phyloP scores from a whole-genome alignment of 2,329 filamentous ascomycete species.

The Neonectria ditissima region DNA sequence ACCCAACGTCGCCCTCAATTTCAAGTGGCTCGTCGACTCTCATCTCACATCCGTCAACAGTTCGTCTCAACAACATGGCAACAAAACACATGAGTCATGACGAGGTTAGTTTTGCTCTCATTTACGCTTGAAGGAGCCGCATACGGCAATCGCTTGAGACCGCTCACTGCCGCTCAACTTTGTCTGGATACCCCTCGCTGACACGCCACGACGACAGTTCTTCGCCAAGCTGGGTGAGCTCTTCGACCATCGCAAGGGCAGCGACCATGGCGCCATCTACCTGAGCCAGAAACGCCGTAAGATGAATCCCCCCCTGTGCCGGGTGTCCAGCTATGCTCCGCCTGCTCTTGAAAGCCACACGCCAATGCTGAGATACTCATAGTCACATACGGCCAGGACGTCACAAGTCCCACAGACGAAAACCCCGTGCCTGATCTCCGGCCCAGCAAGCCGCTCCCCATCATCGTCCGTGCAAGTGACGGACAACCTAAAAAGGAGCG shows the following conservation, averaged over 20 bases:
- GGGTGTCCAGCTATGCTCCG: neutral
- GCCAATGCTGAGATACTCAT: conserved; percentile 23
- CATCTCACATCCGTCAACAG: conserved; percentile 10
- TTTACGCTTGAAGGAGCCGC: neutral
- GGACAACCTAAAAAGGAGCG: conserved; percentile 73
- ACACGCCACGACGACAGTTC: conserved; percentile 66
- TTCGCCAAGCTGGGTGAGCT: conserved; percentile 76
- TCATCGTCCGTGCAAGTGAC: conserved; percentile 88
- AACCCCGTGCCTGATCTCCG: conserved; percentile 71
- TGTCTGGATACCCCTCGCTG: conserved; percentile 4
- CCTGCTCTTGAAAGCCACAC: neutral
- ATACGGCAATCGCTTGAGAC: neutral
- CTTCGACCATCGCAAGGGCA: conserved; percentile 74
- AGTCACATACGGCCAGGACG: conserved; percentile 60
- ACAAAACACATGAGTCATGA: conserved; percentile 43
- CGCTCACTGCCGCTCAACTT: neutral
- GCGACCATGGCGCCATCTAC: conserved; percentile 79
- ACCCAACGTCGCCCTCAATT: conserved; percentile 33
- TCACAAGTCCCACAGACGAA: conserved; percentile 57
- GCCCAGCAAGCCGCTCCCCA: conserved; percentile 70
- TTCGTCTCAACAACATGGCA: conserved; percentile 35
- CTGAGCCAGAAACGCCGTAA: conserved; percentile 82
- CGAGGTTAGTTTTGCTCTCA: conserved; percentile 35
- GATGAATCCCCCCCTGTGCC: conserved; percentile 36
- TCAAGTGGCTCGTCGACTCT: conserved; percentile 24